A percentile compares a stretch with the other conserved stretches of the same genome.
phyloP scores from a whole-genome alignment of 305 asterid species.

The Plantago coronopus region DNA sequence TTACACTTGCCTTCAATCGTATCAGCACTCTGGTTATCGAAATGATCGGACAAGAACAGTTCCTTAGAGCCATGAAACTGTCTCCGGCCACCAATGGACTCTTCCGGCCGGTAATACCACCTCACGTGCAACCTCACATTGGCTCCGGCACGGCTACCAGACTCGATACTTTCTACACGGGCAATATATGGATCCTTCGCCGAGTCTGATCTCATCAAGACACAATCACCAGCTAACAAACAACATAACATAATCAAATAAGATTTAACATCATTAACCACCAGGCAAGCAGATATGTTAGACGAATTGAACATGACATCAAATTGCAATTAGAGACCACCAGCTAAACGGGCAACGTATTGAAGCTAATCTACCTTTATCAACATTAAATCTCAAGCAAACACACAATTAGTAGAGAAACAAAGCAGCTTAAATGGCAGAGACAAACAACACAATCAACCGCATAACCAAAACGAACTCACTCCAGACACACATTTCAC shows the following conservation, averaged over 20 bases:
- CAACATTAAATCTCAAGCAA: too few relatives aligned
- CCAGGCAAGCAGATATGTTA: too few relatives aligned
- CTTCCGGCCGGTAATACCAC: constrained; percentile 78
- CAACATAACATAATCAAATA: constrained; percentile 10
- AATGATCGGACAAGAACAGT: constrained; percentile 58
- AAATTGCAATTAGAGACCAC: too few relatives aligned
- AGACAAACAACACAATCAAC: too few relatives aligned
- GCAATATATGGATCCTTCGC: constrained; percentile 68
- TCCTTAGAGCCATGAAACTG: constrained; percentile 70
- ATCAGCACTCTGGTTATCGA: constrained; percentile 58
- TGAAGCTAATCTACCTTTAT: too few relatives aligned
- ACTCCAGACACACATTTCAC: too few relatives aligned
- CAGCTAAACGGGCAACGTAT: too few relatives aligned
- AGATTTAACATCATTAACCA: not conserved
- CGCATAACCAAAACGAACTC: too few relatives aligned
- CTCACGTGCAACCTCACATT: constrained; percentile 52
- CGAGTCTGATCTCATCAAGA: constrained; percentile 58
- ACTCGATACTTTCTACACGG: constrained; percentile 57
- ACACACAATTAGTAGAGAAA: too few relatives aligned
- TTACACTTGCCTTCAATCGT: constrained; percentile 67
- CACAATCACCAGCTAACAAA: constrained; percentile 55
- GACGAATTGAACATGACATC: too few relatives aligned
- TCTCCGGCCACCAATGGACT: constrained; percentile 63
- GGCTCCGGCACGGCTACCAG: constrained; percentile 45
- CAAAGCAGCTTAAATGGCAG: too few relatives aligned